These are phyloP conservation scores for Penicillium canariense DNA, from an alignment of 495 filamentous ascomycete genomes.

Conservation along the genomic window DNA sequence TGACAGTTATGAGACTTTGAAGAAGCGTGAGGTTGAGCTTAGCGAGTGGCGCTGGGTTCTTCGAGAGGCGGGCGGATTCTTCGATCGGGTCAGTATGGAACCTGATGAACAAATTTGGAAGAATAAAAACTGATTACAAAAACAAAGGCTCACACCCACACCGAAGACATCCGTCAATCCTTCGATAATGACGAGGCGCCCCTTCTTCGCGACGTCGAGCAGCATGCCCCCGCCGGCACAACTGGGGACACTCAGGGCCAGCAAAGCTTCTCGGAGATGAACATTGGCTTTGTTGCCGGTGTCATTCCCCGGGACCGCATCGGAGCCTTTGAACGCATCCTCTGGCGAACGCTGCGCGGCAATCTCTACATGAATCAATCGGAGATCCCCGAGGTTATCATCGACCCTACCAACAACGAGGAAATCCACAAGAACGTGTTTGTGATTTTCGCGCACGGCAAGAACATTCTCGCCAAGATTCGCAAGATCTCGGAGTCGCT, in stretches of 20 bases:
- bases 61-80: conserved; percentile 92
- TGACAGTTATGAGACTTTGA: conserved; percentile 96
- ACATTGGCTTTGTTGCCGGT: conserved; percentile 99
- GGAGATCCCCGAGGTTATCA: conserved; percentile 91
- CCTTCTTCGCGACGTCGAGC: conserved; percentile 82
- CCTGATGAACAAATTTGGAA: background rate
- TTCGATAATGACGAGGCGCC: conserved; percentile 84
- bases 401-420: conserved; percentile 90
- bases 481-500: conserved; percentile 97
- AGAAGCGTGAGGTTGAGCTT: conserved; percentile 94
- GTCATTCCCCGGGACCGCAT: conserved; percentile 93
- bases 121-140: conserved; percentile 11
- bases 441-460: conserved; percentile 98
- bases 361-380: conserved; percentile 99
- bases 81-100: conserved; percentile 63
- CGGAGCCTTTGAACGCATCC: conserved; percentile 90
- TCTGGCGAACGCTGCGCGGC: conserved; percentile 94
- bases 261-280: conserved; percentile 90
- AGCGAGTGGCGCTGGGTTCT: conserved; percentile 98
- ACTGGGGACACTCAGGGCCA: conserved; percentile 72
- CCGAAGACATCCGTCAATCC: conserved; percentile 91
- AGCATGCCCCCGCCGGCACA: conserved; percentile 55
- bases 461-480: conserved; percentile 97
- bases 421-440: conserved; percentile 95
- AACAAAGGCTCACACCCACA: conserved; percentile 76